Percentiles rank a stretch among this genome's conserved stretches.
phyloP scores from a whole-genome alignment of 345 rosid species.

The Clarkia xantiana region DNA sequence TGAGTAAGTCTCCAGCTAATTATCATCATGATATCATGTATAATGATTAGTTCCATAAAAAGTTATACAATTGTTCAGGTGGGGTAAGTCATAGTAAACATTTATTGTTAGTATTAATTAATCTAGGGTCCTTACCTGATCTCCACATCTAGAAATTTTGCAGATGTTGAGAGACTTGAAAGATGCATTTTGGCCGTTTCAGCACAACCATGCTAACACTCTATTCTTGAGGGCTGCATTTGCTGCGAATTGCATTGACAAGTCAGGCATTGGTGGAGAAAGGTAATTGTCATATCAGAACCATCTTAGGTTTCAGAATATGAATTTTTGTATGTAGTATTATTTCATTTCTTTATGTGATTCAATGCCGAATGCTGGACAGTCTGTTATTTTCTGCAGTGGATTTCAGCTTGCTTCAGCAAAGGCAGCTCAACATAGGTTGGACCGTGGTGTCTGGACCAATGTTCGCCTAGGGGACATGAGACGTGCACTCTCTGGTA shows the following conservation, averaged over 20 bases:
- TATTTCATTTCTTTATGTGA: no score
- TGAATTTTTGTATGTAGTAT: background rate
- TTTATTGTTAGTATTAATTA: no score
- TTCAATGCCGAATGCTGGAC: background rate
- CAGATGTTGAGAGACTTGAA: conserved; percentile 42
- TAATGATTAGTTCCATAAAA: no score
- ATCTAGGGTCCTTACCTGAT: background rate
- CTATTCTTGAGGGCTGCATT: conserved; percentile 44
- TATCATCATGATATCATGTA: no score
- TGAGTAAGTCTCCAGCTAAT: no score
- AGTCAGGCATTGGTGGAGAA: conserved; percentile 17
- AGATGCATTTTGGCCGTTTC: conserved; percentile 63
- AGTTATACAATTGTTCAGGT: no score
- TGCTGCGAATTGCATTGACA: conserved; percentile 34
- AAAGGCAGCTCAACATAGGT: conserved; percentile 41
- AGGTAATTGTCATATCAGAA: conserved; percentile 19
- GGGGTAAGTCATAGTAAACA: no score
- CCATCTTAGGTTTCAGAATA: background rate
- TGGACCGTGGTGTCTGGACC: conserved; percentile 47
- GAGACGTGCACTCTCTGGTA: conserved; percentile 54
- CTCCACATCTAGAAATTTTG: conserved; percentile 1
- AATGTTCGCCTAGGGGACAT: conserved; percentile 35
- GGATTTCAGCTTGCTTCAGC: conserved; percentile 45
- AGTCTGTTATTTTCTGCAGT: conserved; percentile 14
- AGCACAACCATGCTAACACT: conserved; percentile 27